Base-by-base conservation (phyloP, 2,329 filamentous ascomycete genomes). In the Cercospora sp. region DNA sequence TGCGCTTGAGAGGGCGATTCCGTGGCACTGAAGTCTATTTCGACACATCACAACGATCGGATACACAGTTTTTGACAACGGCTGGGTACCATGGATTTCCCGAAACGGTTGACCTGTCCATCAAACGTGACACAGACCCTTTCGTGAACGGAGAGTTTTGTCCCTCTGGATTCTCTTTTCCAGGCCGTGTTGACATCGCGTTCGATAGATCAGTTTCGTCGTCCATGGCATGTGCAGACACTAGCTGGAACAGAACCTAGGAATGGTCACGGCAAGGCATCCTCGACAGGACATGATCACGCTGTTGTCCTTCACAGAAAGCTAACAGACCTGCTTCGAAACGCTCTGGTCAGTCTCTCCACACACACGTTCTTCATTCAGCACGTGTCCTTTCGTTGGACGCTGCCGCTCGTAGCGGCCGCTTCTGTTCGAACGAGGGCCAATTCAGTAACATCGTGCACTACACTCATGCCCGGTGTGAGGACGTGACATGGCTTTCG, bases 11-110 rank as follows among this genome's bases (percentile, higher is more conserved):
- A 62, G 30, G 26, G n/a, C 23, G 42, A 61, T 53, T 23, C 48
- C 61, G 45, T 57, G 61, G 61, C 61, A 20, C 48, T 23, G 23
- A 5, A 33, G 48, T 55, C 61, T 63, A 55, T 55, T 63, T 63
- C 42, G 26, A 55, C 48, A 30, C 48, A 18, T 59, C 28, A 36
- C 55, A 16, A 36, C 18, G 31, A 36, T 59, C 55, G 55, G 31
- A 36, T 18, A 36, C 55, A 33, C 18, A 20, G 8, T 36, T 59
- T 33, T 36, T 33, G 28, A 18, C 26, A 33, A 31, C 30, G 55
- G 55, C 28, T 26, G 55, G 55, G 55, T 33, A 58, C 55, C 55
- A 33, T 58, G 55, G 55, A 31, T 58, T 16, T n/a, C 9, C n/a
- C 53, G 20, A 57, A 57, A 57, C 53, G 53, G 20, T 28, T 57